A percentile compares a stretch with the other conserved stretches of the same genome.
These are phyloP conservation scores for Termitomyces sp. DNA, from an alignment of 768 basidiomycete species.

Conservation along the genomic window DNA sequence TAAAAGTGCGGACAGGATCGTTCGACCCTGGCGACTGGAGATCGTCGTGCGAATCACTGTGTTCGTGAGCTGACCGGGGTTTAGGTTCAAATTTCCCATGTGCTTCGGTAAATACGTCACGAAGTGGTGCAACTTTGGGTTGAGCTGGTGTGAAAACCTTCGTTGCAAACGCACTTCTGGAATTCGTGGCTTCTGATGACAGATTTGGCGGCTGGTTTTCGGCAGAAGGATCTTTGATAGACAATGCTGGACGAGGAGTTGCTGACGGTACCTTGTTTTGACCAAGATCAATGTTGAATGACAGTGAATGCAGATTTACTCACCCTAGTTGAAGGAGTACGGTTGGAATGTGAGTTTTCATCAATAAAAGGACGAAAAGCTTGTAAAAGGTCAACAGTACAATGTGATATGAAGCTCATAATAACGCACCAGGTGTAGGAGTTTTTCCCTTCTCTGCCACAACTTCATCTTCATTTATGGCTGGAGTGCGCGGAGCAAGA, in stretches of 20 bases:
- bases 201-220: slow-evolving; percentile 12
- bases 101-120: slow-evolving; percentile 40
- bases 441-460: slow-evolving; percentile 29
- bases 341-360: slow-evolving; percentile 46
- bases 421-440: slow-evolving; percentile 26
- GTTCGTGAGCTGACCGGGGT: slow-evolving; percentile 31
- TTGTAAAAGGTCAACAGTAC: slow-evolving; percentile 19
- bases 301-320: neutral
- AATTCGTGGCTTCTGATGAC: slow-evolving; percentile 29
- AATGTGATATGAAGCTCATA: slow-evolving; percentile 1
- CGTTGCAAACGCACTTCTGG: slow-evolving; percentile 41
- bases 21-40: slow-evolving; percentile 15
- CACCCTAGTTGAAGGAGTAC: slow-evolving; percentile 40
- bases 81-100: slow-evolving; percentile 36
- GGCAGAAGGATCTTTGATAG: slow-evolving; percentile 38
- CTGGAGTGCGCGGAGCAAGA: slow-evolving; percentile 27
- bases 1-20: slow-evolving; percentile 25
- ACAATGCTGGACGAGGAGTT: slow-evolving; percentile 39
- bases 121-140: slow-evolving; percentile 35
- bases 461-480: slow-evolving; percentile 26
- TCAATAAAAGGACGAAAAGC: slow-evolving; percentile 71
- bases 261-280: slow-evolving; percentile 34
- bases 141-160: slow-evolving; percentile 63
- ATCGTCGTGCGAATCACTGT: slow-evolving; percentile 39
- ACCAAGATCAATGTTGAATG: slow-evolving; percentile 10